These are phyloP conservation scores for Actinidia polygama DNA, from an alignment of 179 eudicot genomes.

Conservation along the genomic window DNA sequence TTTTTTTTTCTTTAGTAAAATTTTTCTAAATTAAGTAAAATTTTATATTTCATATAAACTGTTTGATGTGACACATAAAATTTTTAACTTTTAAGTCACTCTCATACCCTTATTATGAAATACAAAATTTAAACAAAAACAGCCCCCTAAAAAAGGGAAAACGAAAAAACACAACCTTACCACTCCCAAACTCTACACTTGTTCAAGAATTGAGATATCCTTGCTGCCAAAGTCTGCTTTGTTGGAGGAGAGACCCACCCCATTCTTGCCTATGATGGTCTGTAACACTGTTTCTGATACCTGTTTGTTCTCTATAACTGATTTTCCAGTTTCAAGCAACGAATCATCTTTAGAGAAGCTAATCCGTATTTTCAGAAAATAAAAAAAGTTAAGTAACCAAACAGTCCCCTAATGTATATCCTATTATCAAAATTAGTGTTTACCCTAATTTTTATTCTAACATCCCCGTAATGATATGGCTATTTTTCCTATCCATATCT, in stretches of 20 bases:
- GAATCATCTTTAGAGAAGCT: conserved; percentile 63
- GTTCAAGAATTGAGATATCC: conserved; percentile 31
- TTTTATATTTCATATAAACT: no score
- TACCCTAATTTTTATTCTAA: no score
- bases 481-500: not conserved
- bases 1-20: no score
- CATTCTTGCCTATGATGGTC: conserved; percentile 70
- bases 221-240: conserved; percentile 63
- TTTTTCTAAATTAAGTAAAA: no score
- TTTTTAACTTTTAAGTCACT: no score
- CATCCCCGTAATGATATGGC: not conserved
- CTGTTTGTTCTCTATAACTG: conserved; percentile 67
- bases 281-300: conserved; percentile 63
- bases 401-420: not conserved
- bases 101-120: no score
- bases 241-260: conserved; percentile 89
- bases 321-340: conserved; percentile 51
- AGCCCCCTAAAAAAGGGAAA: no score
- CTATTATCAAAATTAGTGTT: no score
- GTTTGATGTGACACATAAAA: no score
- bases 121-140: no score
- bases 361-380: conserved; percentile 38
- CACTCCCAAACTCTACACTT: not conserved
- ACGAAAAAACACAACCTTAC: no score
- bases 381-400: not conserved